These are phyloP conservation scores for Geranium incanum DNA, from an alignment of 441 rosid species.

Conservation along the genomic window DNA sequence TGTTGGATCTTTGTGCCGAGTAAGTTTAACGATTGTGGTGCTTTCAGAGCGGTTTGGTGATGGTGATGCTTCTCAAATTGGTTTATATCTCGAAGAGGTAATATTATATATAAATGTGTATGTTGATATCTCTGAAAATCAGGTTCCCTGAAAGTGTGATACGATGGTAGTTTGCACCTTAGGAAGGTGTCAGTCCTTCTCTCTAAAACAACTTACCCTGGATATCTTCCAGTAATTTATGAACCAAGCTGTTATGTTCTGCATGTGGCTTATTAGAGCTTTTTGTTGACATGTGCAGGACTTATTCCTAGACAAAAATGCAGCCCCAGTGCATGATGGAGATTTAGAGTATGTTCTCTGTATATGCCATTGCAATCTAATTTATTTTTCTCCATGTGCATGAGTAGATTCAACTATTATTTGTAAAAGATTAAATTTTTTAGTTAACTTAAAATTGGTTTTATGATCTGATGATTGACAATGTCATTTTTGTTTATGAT, in stretches of 20 bases:
- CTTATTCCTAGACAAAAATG: constrained; percentile 52
- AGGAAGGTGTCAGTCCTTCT: background rate
- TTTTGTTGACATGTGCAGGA: constrained; percentile 42
- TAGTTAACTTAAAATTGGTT: background rate
- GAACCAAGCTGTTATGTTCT: background rate
- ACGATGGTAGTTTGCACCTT: background rate
- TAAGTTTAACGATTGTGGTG: constrained; percentile 20
- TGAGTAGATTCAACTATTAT: background rate
- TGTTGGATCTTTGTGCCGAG: constrained; percentile 8
- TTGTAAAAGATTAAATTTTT: background rate
- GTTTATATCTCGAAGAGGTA: constrained; percentile 96
- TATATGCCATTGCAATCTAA: constrained; percentile 1
- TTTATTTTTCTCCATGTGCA: constrained; percentile 1
- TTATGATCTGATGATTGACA: constrained; percentile 5
- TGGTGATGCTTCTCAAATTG: constrained; percentile 88
- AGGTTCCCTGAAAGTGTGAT: background rate
- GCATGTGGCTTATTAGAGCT: constrained; percentile 10
- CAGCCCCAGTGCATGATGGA: constrained; percentile 34
- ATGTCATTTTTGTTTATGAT: constrained; percentile 1
- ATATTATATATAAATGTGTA: constrained; percentile 11
- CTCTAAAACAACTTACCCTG: background rate
- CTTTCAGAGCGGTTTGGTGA: constrained; percentile 95
- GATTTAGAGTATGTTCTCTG: constrained; percentile 42
- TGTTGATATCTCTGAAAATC: constrained; percentile 1
- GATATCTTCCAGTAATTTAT: background rate